These are phyloP conservation scores for Phlebopus sp. DNA, from an alignment of 1,284 basidiomycete genomes.

Conservation along the genomic window DNA sequence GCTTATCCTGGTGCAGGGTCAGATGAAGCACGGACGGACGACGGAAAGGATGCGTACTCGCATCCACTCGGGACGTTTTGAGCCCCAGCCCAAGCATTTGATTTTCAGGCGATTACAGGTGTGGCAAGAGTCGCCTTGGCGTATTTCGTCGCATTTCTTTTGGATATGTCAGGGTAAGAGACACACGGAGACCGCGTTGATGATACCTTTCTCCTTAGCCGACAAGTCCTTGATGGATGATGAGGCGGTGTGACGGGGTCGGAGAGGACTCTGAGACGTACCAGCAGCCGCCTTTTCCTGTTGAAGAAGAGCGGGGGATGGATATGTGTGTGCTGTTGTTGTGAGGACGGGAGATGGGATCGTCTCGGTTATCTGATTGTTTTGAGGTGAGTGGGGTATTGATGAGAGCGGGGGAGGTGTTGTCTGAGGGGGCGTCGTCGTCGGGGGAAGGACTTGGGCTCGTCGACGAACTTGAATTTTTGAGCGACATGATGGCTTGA, in stretches of 20 bases:
- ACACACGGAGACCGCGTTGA: background rate
- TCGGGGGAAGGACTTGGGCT: conserved; percentile 47
- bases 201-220: conserved; percentile 70
- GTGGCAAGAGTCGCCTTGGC: conserved; percentile 71
- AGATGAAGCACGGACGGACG: conserved; percentile 7
- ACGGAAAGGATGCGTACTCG: conserved; percentile 47
- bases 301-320: conserved; percentile 49
- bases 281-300: conserved; percentile 75
- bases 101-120: conserved; percentile 75
- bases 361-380: conserved; percentile 38
- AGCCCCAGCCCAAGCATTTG: conserved; percentile 77
- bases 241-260: no score
- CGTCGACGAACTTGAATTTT: conserved; percentile 32
- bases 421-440: conserved; percentile 36
- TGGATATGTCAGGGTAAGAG: conserved; percentile 7
- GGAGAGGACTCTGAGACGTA: conserved; percentile 37
- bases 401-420: conserved; percentile 41
- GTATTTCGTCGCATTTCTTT: conserved; percentile 82
- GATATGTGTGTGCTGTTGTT: conserved; percentile 50
- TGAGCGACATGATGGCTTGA: conserved; percentile 22
- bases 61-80: conserved; percentile 81
- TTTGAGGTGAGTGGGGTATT: conserved; percentile 39
- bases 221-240: conserved; percentile 60
- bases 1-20: conserved; percentile 60
- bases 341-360: conserved; percentile 37